Evolutionary conservation across 2,329 filamentous ascomycete species (phyloP).

Genomic region (Hypoxylon sp.): DNA sequence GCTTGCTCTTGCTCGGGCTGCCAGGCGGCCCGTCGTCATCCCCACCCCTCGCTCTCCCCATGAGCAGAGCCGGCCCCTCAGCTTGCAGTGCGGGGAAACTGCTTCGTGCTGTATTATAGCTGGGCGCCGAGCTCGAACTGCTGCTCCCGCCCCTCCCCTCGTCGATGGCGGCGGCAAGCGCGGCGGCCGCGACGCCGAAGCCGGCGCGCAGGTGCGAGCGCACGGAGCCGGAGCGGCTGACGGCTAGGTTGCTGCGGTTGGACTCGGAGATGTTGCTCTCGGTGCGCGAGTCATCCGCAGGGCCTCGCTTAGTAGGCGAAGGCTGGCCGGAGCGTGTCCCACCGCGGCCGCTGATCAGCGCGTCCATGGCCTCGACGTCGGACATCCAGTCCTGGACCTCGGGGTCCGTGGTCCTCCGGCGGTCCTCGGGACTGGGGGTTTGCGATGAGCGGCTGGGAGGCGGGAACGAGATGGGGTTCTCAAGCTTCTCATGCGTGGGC

Average conservation of each 20-base stretch:
- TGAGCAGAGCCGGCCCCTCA: constrained; percentile 66
- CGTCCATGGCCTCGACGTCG: constrained; percentile 69
- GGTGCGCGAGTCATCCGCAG: constrained; percentile 65
- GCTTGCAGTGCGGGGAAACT: constrained; percentile 67
- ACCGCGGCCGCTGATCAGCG: constrained; percentile 63
- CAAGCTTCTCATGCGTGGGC: constrained; percentile 53
- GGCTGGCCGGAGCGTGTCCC: constrained; percentile 51
- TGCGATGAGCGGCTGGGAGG: constrained; percentile 55
- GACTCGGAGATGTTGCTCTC: constrained; percentile 71
- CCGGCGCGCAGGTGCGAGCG: constrained; percentile 56
- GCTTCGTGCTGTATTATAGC: constrained; percentile 68
- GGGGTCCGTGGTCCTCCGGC: constrained; percentile 58
- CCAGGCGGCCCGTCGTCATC: constrained; percentile 57
- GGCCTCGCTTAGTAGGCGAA: constrained; percentile 38
- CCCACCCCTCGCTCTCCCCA: constrained; percentile 55
- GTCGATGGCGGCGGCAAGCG: constrained; percentile 48
- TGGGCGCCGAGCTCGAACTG: constrained; percentile 55
- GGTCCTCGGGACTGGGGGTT: constrained; percentile 61
- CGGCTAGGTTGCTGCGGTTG: constrained; percentile 61
- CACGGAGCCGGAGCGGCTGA: constrained; percentile 56
- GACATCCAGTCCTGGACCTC: constrained; percentile 72
- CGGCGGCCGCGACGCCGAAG: constrained; percentile 54
- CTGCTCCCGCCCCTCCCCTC: constrained; percentile 53
- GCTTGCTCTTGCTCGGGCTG: constrained; percentile 71
- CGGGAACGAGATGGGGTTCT: constrained; percentile 49